Base-by-base conservation (phyloP, 345 rosid species). In the Hibiscus mutabilis region DNA sequence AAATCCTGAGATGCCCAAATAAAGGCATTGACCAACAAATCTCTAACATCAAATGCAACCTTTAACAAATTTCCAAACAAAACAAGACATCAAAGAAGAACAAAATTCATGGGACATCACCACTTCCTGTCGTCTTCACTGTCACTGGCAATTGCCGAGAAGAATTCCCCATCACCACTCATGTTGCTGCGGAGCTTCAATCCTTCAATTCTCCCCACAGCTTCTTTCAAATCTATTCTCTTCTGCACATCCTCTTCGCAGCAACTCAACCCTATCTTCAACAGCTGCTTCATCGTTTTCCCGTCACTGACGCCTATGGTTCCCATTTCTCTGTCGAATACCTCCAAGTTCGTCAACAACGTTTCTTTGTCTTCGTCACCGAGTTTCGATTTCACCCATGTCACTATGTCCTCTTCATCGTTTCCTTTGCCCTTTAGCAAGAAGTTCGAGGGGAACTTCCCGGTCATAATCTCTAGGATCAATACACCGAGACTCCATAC, bases 401-500 rank as follows among this genome's bases (percentile, higher is more conserved):
- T 73, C 0, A 79, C 82, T 40, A 93, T 44, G 74, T 85, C 88
- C 35, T 71, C 82, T 5, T 78, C 59, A 3, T 76, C 84, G 2
- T 57, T 78, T 47, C 73, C 75, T 69, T 83, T 82, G 3, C 84
- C 82, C 42, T 74, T 69, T 29, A 82, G 84, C 27, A 82, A 46
- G 73, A 83, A 86, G 67, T 80, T 89, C 2, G 88, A 74, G 0
- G 97, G 98, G 60, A 84, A 46, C 24, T 78, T 89, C 1, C 93
- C 96, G 0, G 97, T 87, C 25, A 95, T 40, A 81, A 89, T 83
- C 85, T 92, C 99, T 6, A 95, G 70, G 53, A 95, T 88, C 69
- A 95, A 71, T 13, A 87, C 78, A 33, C 99, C 99, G 0, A 92
- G 76, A 16, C 84, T 81, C 97, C 97, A 95, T 1, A 90, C 86